These are phyloP conservation scores for Apiotrichum gracile DNA, from an alignment of 1,284 basidiomycete species.

Conservation along the genomic window DNA sequence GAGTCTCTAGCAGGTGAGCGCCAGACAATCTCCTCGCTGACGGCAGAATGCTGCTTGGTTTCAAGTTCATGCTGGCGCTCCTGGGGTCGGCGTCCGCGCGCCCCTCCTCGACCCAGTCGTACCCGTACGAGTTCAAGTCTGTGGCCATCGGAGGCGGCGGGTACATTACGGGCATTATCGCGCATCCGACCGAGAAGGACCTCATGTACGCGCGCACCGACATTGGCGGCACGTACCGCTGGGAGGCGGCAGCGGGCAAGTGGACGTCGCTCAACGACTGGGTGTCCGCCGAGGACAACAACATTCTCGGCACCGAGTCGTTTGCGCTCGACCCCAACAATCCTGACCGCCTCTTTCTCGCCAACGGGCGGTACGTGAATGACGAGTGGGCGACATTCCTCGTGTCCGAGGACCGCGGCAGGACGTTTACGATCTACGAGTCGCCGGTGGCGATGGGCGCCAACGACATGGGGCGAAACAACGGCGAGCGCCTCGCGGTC, in stretches of 20 bases:
- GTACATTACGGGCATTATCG: slow-evolving; percentile 2
- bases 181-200: background rate
- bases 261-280: slow-evolving; percentile 3
- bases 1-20: no score
- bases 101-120: no score
- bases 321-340: slow-evolving; percentile 2
- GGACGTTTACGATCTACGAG: background rate
- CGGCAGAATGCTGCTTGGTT: no score
- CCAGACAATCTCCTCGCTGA: no score
- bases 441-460: slow-evolving; percentile 1
- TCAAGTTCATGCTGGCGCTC: no score
- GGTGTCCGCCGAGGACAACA: background rate
- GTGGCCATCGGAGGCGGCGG: slow-evolving; percentile 1
- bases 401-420: background rate
- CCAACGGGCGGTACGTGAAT: background rate
- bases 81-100: no score
- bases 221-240: slow-evolving; percentile 4
- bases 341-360: background rate
- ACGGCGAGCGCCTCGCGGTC: background rate
- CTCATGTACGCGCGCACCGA: background rate
- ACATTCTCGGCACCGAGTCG: slow-evolving; percentile 2
- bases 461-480: slow-evolving; percentile 2
- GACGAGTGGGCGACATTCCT: background rate
- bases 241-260: background rate
- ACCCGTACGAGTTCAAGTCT: no score